A percentile compares a stretch with the other conserved stretches of the same genome.
These are phyloP conservation scores for Salvia hispanica DNA, from an alignment of 257 asterid species.

Conservation along the genomic window DNA sequence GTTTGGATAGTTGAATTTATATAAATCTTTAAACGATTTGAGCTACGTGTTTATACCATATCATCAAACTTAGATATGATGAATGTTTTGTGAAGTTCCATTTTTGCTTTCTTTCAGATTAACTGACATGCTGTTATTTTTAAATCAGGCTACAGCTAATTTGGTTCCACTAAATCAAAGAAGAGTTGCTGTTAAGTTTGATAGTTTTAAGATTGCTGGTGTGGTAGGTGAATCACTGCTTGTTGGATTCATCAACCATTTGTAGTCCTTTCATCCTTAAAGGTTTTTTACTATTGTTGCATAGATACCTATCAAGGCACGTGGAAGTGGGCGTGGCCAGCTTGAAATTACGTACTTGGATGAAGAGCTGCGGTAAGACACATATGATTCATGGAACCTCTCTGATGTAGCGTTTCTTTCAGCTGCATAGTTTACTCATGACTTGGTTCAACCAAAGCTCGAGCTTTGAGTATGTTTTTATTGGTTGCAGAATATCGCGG, in stretches of 20 bases:
- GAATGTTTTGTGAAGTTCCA: too few relatives aligned
- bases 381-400: neutral
- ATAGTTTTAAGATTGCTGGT: slow-evolving; percentile 49
- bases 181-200: too few relatives aligned
- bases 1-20: too few relatives aligned
- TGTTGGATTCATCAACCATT: neutral
- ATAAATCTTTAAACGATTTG: too few relatives aligned
- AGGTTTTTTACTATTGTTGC: neutral
- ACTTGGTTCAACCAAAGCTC: neutral
- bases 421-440: neutral
- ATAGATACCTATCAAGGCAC: slow-evolving; percentile 57
- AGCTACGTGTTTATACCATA: too few relatives aligned
- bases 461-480: neutral
- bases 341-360: slow-evolving; percentile 69
- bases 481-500: slow-evolving; percentile 57
- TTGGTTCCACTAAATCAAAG: slow-evolving; percentile 20
- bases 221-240: slow-evolving; percentile 47
- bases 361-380: slow-evolving; percentile 55
- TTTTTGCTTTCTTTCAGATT: too few relatives aligned
- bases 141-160: slow-evolving; percentile 63
- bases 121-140: neutral
- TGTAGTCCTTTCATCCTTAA: neutral
- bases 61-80: too few relatives aligned
- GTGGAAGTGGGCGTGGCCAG: slow-evolving; percentile 76
- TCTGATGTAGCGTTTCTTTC: neutral